Evolutionary conservation across 225 moss, liverwort and hornwort species (phyloP).

Genomic region (Sphagnum contortum): DNA sequence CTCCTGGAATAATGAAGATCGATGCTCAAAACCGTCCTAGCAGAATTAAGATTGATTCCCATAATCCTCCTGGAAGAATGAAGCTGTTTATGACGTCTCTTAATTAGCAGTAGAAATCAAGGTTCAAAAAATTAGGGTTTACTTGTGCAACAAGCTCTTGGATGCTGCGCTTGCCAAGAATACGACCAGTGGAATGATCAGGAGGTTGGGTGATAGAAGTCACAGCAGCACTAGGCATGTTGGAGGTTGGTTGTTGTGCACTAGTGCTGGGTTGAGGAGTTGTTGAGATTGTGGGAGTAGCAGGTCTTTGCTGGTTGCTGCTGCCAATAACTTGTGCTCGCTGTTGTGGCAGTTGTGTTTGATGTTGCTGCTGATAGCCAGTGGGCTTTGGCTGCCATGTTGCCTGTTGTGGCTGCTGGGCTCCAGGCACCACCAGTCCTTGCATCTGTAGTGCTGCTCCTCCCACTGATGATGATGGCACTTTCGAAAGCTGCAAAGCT

Average conservation of each 20-base stretch:
- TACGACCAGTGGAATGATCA: conserved; percentile 49
- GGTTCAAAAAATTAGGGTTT: background rate
- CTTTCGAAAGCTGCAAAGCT: conserved; percentile 20
- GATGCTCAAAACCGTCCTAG: no score
- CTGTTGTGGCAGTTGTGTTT: conserved; percentile 3
- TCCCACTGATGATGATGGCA: conserved; percentile 2
- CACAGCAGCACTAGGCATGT: conserved; percentile 4
- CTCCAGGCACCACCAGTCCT: conserved; percentile 13
- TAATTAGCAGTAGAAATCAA: no score
- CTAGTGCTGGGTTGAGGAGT: conserved; percentile 1
- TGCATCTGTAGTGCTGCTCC: conserved; percentile 27
- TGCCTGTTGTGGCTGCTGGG: conserved; percentile 22
- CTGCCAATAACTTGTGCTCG: conserved; percentile 26
- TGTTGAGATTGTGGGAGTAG: conserved; percentile 41
- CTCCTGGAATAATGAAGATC: no score
- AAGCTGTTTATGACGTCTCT: no score
- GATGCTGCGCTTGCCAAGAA: conserved; percentile 88
- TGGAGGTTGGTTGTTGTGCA: conserved; percentile 13
- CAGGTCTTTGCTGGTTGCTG: conserved; percentile 44
- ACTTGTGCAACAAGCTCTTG: conserved; percentile 77
- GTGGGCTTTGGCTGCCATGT: conserved; percentile 23
- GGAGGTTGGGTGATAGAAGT: conserved; percentile 37
- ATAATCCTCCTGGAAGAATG: no score
- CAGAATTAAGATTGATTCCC: no score
- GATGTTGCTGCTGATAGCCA: conserved; percentile 37